A percentile compares a stretch with the other conserved stretches of the same genome.
phyloP scores from a whole-genome alignment of 495 filamentous ascomycete species.

The Lasiosphaeria ovina region DNA sequence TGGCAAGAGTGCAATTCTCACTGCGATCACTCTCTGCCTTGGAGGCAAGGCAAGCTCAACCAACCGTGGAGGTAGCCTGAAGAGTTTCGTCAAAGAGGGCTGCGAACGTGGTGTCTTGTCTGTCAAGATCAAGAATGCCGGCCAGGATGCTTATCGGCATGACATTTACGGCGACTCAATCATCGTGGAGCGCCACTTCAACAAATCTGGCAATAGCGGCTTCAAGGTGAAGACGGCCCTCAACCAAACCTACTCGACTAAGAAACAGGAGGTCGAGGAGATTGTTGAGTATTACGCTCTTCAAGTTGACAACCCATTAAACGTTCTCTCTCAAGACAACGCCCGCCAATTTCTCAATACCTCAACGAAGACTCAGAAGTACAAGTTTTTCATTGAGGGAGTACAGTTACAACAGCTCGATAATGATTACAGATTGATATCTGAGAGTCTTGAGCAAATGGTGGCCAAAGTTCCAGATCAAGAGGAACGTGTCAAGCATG shows the following conservation, averaged over 20 bases:
- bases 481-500: conserved; percentile 63
- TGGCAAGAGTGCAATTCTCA: conserved; percentile 97
- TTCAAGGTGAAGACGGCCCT: conserved; percentile 81
- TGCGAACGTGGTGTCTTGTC: conserved; percentile 56
- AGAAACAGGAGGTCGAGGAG: conserved; percentile 84
- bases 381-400: conserved; percentile 94
- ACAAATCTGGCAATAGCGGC: conserved; percentile 67
- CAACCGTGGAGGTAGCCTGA: conserved; percentile 90
- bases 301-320: conserved; percentile 97
- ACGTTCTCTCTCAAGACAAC: conserved; percentile 94
- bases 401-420: conserved; percentile 91
- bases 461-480: conserved; percentile 45
- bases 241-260: conserved; percentile 73
- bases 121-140: conserved; percentile 87
- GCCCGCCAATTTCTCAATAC: conserved; percentile 89
- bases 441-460: conserved; percentile 46
- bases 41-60: conserved; percentile 92
- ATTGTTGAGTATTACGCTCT: conserved; percentile 90
- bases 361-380: conserved; percentile 79
- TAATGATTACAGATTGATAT: conserved; percentile 82
- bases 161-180: conserved; percentile 85
- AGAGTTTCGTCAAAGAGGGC: conserved; percentile 90
- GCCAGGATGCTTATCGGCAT: conserved; percentile 75
- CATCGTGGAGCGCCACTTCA: conserved; percentile 85
- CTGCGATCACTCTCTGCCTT: conserved; percentile 88